Conservation (phyloP, 2,329 filamentous ascomycete species). For the Beauveria varroae region DNA sequence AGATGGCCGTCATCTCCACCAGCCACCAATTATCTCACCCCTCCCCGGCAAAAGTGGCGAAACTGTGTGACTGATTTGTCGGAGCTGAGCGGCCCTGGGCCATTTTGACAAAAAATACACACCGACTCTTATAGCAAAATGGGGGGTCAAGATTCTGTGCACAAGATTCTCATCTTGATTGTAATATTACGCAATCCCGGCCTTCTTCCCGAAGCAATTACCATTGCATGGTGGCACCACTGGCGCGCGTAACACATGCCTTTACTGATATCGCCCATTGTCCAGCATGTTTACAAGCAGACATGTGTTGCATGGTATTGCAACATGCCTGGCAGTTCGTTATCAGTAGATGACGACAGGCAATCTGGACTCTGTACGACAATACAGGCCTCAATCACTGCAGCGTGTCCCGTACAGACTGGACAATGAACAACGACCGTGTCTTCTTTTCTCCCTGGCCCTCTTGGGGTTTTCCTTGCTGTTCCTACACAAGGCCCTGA, state of each 20-base stretch:
- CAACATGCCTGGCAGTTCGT: background rate
- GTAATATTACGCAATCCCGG: background rate
- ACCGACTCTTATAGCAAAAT: background rate
- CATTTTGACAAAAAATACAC: background rate
- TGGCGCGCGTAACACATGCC: background rate
- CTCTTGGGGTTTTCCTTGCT: too few species aligned
- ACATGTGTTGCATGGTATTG: background rate
- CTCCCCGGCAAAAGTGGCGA: background rate
- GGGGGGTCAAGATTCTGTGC: background rate
- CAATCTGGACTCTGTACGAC: background rate
- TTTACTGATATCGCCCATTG: background rate
- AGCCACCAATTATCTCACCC: background rate
- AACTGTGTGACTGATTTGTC: background rate
- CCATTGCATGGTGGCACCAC: background rate
- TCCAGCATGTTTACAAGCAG: background rate
- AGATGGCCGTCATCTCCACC: background rate
- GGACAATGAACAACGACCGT: too few species aligned
- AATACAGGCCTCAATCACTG: background rate
- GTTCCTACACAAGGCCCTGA: too few species aligned
- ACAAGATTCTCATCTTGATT: background rate
- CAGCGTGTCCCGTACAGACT: too few species aligned
- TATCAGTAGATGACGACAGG: too few species aligned
- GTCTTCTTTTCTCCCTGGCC: too few species aligned
- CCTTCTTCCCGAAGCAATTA: background rate
- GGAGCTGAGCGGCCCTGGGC: background rate